phyloP scores from a whole-genome alignment of 176 grass and related monocot genomes.

The Typha latifolia region DNA sequence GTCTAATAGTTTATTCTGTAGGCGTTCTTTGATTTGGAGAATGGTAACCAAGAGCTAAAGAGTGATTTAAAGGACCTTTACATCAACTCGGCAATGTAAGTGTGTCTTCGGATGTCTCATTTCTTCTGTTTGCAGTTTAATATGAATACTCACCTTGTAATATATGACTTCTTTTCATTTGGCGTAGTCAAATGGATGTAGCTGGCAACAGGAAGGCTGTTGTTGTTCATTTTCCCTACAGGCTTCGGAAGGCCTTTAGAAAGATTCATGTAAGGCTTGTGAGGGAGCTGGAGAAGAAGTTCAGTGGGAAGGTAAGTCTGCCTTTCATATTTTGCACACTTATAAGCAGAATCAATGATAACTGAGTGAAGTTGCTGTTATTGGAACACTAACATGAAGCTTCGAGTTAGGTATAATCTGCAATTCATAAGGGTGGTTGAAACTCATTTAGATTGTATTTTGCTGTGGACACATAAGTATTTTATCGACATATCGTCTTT shows the following conservation, averaged over 20 bases:
- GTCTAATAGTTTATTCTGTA: conserved; percentile 11
- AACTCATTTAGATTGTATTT: no score
- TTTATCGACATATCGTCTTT: no score
- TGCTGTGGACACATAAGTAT: no score
- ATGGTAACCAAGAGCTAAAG: conserved; percentile 77
- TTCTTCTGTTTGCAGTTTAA: not conserved
- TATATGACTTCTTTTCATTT: not conserved
- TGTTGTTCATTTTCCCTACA: conserved; percentile 77
- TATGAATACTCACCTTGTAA: not conserved
- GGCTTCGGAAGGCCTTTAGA: conserved; percentile 71
- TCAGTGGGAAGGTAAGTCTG: conserved; percentile 72
- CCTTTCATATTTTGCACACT: not conserved
- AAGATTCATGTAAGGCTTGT: conserved; percentile 89
- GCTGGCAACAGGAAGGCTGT: conserved; percentile 83
- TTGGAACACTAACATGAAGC: no score
- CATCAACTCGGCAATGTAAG: conserved; percentile 72
- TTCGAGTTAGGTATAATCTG: no score
- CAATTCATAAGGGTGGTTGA: no score
- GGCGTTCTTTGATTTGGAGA: conserved; percentile 98
- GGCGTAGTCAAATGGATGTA: conserved; percentile 67
- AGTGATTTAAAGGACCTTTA: conserved; percentile 92
- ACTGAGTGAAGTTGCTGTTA: no score
- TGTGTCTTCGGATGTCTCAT: not conserved
- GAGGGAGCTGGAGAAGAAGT: conserved; percentile 97
- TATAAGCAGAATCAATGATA: no score